A percentile compares a stretch with the other conserved stretches of the same genome.
These are phyloP conservation scores for Vicia sativa DNA, from an alignment of 306 rosid genomes.

Conservation along the genomic window DNA sequence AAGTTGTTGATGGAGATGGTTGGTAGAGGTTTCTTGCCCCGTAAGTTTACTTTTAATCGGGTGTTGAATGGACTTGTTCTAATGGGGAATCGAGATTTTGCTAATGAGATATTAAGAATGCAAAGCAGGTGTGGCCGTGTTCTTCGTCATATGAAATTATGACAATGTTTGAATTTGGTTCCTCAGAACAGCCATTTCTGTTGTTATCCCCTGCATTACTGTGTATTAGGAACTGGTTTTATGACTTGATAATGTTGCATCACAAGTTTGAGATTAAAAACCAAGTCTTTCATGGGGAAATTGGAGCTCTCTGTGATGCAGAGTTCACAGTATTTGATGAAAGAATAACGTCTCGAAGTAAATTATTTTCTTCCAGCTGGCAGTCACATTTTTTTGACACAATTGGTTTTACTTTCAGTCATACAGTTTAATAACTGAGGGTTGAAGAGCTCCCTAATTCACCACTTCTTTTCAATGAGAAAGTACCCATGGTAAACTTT, in stretches of 20 bases:
- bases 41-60: slow-evolving; percentile 67
- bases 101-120: slow-evolving; percentile 71
- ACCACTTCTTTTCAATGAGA: background rate
- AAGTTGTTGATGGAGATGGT: slow-evolving; percentile 85
- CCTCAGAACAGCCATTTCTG: background rate
- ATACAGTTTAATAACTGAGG: background rate
- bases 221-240: background rate
- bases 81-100: slow-evolving; percentile 81
- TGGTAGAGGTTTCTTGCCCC: slow-evolving; percentile 74
- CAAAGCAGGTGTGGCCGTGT: slow-evolving; percentile 70
- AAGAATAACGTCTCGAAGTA: background rate
- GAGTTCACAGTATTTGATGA: background rate
- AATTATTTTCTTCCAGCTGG: background rate
- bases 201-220: background rate
- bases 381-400: no score
- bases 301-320: background rate
- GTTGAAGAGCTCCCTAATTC: slow-evolving; percentile 1
- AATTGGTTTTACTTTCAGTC: slow-evolving; percentile 10
- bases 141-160: slow-evolving; percentile 65
- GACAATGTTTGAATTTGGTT: slow-evolving; percentile 33
- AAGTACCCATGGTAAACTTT: slow-evolving; percentile 6
- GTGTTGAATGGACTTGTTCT: slow-evolving; percentile 78
- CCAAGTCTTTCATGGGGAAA: background rate
- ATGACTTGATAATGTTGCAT: background rate
- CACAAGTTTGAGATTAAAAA: slow-evolving; percentile 9